phyloP scores from a whole-genome alignment of 75 land plant species.

The Selaginella tamariscina region DNA sequence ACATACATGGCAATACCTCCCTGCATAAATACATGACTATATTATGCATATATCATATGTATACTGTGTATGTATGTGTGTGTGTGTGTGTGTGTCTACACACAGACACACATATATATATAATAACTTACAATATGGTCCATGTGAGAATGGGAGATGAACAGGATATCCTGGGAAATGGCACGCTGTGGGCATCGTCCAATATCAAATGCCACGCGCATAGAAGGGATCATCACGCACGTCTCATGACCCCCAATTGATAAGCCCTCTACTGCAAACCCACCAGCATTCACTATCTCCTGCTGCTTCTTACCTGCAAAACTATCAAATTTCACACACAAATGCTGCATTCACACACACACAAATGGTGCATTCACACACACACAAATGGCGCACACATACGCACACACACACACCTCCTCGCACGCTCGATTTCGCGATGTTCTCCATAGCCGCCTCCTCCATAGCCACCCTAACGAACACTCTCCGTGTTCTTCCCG shows the following conservation, averaged over 20 bases:
- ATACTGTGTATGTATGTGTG: too few species aligned
- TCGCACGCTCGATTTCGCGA: not conserved
- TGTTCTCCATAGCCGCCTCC: not conserved
- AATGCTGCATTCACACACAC: too few species aligned
- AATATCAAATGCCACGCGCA: constrained; percentile 71
- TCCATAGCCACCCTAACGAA: too few species aligned
- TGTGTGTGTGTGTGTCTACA: too few species aligned
- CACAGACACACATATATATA: constrained; percentile 4
- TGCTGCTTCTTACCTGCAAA: too few species aligned
- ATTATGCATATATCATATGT: too few species aligned
- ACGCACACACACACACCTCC: not conserved
- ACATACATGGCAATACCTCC: constrained; percentile 96
- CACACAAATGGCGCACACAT: too few species aligned
- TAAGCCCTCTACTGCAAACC: constrained; percentile 59
- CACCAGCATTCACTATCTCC: constrained; percentile 17
- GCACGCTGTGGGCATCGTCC: constrained; percentile 88
- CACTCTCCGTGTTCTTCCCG: too few species aligned
- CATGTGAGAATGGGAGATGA: constrained; percentile 93
- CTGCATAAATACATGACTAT: constrained; percentile 33
- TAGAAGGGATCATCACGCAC: constrained; percentile 62
- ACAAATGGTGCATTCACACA: too few species aligned
- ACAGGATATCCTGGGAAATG: constrained; percentile 76
- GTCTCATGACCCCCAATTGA: constrained; percentile 97
- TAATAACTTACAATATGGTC: constrained; percentile 70
- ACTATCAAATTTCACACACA: too few species aligned